Evolutionary conservation across 106 monocot genomes (phyloP), one percentile per base, ranked within the genome.

Genomic region (Dactylorhiza incarnata): DNA sequence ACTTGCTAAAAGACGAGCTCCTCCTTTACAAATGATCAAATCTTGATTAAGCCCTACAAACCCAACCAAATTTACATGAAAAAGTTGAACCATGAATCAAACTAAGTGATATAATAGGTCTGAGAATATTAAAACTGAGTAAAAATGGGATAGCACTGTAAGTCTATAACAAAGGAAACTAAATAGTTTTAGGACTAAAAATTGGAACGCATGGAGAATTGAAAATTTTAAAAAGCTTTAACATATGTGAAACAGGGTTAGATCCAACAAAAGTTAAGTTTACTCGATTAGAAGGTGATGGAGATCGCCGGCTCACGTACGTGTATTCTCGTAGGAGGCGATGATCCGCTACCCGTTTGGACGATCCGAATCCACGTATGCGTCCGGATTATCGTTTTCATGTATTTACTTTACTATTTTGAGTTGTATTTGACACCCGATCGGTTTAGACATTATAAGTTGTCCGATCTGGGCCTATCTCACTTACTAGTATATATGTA

Each of bases 1-100:
- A 82, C 75, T 84, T 78, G 92, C 81, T 73, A 93, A 84, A 79
- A 93, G 73, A 5, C 84, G 83, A 74, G 77, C 86, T 62, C 93
- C 93, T 55, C 90, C 93, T 86, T 90, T 86, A 55, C 79, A 78
- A 79, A 90, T 77, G 73, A 94, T 94, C 29, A 83, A 65, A 13
- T 69, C 83, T 72, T 87, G 87, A 80, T 80, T 80, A 79, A 55
- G 9, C 54, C 86, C 83, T 90, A 84, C 74, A 74, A 65, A 65
- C 26, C 65, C 26, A 65, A 65, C 25, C 24, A 7, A 29, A 65
- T 65, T 19, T 11, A 17, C 25, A 65, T 65, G 26, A 65, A 65
- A 65, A 65, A 25, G 29, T 29, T 65, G 12, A 65, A 65, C 65
- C 11, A 65, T 65, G 9, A 25, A 65, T 29, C 65, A 19, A 29